Percentiles rank a stretch among this genome's conserved stretches.
phyloP scores from a whole-genome alignment of 2,329 filamentous ascomycete species.

The Verticillium albo-atrum region DNA sequence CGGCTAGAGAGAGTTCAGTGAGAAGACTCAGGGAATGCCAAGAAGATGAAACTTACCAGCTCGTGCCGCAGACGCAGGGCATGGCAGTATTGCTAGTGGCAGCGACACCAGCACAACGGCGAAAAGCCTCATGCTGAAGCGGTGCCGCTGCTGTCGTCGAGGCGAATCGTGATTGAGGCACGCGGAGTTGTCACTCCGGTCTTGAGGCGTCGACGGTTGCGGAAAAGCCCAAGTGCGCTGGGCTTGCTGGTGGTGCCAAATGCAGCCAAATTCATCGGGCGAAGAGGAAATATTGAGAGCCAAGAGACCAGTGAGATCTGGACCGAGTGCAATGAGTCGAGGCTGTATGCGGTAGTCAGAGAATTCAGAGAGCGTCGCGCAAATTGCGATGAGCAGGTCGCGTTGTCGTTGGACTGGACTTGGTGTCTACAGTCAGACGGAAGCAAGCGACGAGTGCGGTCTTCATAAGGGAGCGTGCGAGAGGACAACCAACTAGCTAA shows the following conservation, averaged over 20 bases:
- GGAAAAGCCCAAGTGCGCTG: neutral
- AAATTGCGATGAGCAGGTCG: neutral
- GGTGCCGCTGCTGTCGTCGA: neutral
- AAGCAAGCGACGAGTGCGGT: neutral
- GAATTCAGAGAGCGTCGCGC: neutral
- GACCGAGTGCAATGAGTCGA: neutral
- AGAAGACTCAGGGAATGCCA: neutral
- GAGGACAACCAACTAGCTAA: neutral
- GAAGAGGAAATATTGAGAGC: neutral
- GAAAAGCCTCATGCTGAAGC: neutral
- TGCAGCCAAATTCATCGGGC: neutral
- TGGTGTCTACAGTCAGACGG: neutral
- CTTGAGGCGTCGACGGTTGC: neutral
- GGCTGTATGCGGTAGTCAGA: neutral
- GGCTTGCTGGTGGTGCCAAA: neutral
- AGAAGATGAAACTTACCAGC: neutral
- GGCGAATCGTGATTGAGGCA: neutral
- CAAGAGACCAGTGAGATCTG: neutral
- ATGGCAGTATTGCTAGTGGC: neutral
- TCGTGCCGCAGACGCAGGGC: neutral
- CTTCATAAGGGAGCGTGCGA: neutral
- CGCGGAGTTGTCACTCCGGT: neutral
- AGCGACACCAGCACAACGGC: neutral
- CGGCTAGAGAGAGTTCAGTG: neutral
- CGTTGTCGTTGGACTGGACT: neutral